Evolutionary conservation across 1,284 basidiomycete genomes (phyloP).

Genomic region (Ceratobasidium sp.): DNA sequence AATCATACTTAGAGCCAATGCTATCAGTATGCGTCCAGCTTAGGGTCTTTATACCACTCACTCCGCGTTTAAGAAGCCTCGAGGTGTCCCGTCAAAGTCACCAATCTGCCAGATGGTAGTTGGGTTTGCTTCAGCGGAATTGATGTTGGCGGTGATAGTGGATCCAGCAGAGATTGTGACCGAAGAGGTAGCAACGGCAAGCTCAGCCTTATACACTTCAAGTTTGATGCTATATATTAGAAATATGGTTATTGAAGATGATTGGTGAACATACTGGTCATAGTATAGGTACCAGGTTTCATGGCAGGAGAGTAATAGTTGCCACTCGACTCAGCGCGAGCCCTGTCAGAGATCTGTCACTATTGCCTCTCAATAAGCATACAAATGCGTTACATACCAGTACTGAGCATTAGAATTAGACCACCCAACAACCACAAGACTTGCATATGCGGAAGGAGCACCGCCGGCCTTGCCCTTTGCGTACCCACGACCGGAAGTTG

Average conservation of each 20-base stretch:
- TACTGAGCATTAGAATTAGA: conserved; percentile 65
- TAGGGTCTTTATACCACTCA: conserved; percentile 48
- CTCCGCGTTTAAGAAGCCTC: conserved; percentile 66
- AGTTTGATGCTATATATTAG: neutral
- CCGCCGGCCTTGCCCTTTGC: conserved; percentile 64
- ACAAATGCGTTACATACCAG: conserved; percentile 56
- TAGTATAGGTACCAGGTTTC: conserved; percentile 66
- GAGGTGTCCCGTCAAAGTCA: conserved; percentile 64
- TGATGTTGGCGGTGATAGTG: conserved; percentile 57
- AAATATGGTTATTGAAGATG: neutral
- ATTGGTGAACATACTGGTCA: conserved; percentile 52
- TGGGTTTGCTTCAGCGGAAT: conserved; percentile 57
- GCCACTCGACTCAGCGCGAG: conserved; percentile 58
- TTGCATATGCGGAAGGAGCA: conserved; percentile 59
- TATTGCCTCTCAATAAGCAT: neutral
- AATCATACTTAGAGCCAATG: conserved; percentile 59
- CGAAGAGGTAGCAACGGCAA: conserved; percentile 62
- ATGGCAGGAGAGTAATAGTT: conserved; percentile 63
- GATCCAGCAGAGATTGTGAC: conserved; percentile 63
- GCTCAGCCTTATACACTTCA: conserved; percentile 61
- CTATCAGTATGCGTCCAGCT: neutral
- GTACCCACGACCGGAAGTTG: conserved; percentile 63
- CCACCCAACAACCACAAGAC: conserved; percentile 55
- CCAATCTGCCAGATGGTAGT: conserved; percentile 65
- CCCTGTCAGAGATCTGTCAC: neutral